A percentile compares a stretch with the other conserved stretches of the same genome.
phyloP scores from a whole-genome alignment of 495 filamentous ascomycete species.

The Bacidia rubella region DNA sequence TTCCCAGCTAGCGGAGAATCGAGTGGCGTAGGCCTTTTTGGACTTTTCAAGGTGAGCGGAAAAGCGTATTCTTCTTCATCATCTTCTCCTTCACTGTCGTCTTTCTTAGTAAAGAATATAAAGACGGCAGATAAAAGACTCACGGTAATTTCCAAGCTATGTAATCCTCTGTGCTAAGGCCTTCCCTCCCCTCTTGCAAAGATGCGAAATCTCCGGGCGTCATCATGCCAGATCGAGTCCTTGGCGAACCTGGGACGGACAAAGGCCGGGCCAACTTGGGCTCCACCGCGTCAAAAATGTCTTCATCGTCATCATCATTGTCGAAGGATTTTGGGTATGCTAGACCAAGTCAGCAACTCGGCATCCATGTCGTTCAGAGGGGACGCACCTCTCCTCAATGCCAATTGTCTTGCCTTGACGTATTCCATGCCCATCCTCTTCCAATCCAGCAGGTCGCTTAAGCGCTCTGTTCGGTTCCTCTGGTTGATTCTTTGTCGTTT shows the following conservation, averaged over 20 bases:
- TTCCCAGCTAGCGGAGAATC: constrained; percentile 11
- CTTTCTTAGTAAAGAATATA: constrained; percentile 12
- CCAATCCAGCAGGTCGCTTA: constrained; percentile 94
- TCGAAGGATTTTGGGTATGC: constrained; percentile 82
- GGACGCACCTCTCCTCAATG: constrained; percentile 57
- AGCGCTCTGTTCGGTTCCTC: constrained; percentile 88
- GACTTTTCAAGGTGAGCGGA: constrained; percentile 62
- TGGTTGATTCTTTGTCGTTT: constrained; percentile 95
- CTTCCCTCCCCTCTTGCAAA: constrained; percentile 85
- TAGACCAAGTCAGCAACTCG: constrained; percentile 17
- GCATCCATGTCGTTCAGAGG: not conserved
- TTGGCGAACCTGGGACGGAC: constrained; percentile 82
- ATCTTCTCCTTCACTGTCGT: constrained; percentile 79
- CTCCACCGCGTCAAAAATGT: constrained; percentile 77
- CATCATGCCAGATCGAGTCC: constrained; percentile 93
- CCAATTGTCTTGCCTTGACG: constrained; percentile 89
- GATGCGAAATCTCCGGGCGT: constrained; percentile 96
- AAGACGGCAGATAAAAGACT: constrained; percentile 28
- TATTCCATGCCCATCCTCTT: constrained; percentile 99
- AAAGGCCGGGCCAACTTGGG: constrained; percentile 89
- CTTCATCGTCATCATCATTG: constrained; percentile 58
- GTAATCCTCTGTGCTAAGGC: constrained; percentile 91
- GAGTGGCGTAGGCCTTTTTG: constrained; percentile 24
- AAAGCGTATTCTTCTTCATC: constrained; percentile 88
- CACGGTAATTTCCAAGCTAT: constrained; percentile 96